These are phyloP conservation scores for Chytriomyces sp. DNA, from an alignment of 192 early-diverging fungal genomes.

Conservation along the genomic window DNA sequence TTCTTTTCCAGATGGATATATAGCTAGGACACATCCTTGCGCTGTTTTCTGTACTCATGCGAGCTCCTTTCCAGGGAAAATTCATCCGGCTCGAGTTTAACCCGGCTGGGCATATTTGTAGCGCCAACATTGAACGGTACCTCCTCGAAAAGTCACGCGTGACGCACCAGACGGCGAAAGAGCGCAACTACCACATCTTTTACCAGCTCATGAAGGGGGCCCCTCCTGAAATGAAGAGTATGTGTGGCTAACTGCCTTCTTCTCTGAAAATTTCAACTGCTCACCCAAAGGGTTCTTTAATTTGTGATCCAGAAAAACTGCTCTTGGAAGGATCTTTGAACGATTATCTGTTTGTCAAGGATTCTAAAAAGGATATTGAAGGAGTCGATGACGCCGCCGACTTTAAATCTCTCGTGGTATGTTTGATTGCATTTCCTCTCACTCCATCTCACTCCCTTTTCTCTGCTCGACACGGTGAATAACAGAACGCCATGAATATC, in stretches of 20 bases:
- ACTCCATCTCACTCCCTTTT: background rate
- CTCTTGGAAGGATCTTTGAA: constrained; percentile 75
- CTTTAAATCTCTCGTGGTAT: constrained; percentile 73
- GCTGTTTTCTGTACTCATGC: constrained; percentile 8
- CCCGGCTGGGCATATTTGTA: constrained; percentile 81
- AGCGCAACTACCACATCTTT: constrained; percentile 97
- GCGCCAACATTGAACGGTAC: constrained; percentile 97
- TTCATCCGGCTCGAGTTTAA: constrained; percentile 99
- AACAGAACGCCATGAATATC: constrained; percentile 76
- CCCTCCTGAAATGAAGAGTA: constrained; percentile 71
- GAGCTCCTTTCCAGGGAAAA: constrained; percentile 69
- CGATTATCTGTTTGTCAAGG: constrained; percentile 84
- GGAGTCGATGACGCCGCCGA: constrained; percentile 91
- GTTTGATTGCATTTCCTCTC: background rate
- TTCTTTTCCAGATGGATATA: constrained; percentile 6
- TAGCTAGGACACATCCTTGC: background rate
- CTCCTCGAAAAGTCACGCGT: constrained; percentile 97
- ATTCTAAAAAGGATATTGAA: constrained; percentile 85
- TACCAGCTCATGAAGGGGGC: constrained; percentile 97
- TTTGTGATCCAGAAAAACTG: constrained; percentile 57
- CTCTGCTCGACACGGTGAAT: background rate
- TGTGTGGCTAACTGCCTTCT: no score
- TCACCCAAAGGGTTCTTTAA: background rate
- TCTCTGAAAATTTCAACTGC: constrained; percentile 7
- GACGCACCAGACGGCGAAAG: constrained; percentile 86